Conservation (phyloP, 2,329 filamentous ascomycete genomes). For the Microcera coccophila region DNA sequence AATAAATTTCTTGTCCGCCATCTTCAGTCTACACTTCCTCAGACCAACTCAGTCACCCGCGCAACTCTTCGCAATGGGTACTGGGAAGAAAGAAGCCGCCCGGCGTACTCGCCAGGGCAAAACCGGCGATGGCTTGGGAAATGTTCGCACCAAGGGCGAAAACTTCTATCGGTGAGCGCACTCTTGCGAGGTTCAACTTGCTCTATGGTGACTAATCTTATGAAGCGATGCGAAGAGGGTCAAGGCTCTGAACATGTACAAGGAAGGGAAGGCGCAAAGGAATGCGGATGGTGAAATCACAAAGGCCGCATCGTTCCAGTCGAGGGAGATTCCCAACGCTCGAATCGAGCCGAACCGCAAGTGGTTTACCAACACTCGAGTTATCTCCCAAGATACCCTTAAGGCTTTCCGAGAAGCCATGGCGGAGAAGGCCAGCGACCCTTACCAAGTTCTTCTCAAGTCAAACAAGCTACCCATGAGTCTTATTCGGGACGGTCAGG, state of each 20-base stretch:
- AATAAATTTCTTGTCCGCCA: constrained; percentile 25
- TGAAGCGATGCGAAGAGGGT: constrained; percentile 72
- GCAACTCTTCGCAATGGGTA: constrained; percentile 62
- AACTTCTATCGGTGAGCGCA: constrained; percentile 82
- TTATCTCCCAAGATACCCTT: constrained; percentile 84
- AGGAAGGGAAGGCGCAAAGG: constrained; percentile 76
- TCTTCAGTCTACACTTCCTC: constrained; percentile 15
- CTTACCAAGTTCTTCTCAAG: constrained; percentile 92
- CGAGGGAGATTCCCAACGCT: constrained; percentile 73
- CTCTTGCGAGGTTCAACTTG: neutral
- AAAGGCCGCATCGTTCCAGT: constrained; percentile 80
- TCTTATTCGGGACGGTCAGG: constrained; percentile 77
- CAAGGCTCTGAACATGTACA: constrained; percentile 84
- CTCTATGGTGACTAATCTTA: constrained; percentile 9
- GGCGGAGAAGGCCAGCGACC: constrained; percentile 82
- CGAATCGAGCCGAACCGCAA: constrained; percentile 93
- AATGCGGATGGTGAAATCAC: constrained; percentile 82
- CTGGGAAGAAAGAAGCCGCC: constrained; percentile 83
- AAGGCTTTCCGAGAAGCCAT: constrained; percentile 87
- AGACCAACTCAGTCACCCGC: constrained; percentile 18
- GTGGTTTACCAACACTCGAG: constrained; percentile 94
- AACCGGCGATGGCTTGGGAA: constrained; percentile 78
- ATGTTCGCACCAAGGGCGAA: constrained; percentile 92
- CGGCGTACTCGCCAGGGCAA: constrained; percentile 84
- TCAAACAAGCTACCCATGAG: constrained; percentile 97